A percentile compares a stretch with the other conserved stretches of the same genome.
Evolutionary conservation across 2,329 filamentous ascomycete genomes (phyloP).

Genomic region (Fusarium pseudoanthophilum): DNA sequence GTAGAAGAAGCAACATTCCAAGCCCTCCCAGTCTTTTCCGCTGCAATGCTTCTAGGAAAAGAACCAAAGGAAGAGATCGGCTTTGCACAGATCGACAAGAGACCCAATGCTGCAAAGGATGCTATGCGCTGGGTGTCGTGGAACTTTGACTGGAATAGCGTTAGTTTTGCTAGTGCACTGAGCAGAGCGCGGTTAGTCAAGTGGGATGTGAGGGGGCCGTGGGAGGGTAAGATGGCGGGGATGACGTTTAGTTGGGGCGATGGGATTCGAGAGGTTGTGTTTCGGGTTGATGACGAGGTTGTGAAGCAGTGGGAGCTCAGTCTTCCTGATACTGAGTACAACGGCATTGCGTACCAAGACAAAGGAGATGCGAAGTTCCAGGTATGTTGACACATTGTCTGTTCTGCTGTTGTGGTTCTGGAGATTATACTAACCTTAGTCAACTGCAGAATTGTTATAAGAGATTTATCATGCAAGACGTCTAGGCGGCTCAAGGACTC

Average conservation of each 20-base stretch:
- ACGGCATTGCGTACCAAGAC: background rate
- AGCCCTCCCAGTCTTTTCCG: background rate
- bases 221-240: background rate
- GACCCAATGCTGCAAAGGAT: background rate
- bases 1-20: background rate
- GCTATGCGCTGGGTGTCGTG: background rate
- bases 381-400: background rate
- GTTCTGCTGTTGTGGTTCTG: too few relatives aligned
- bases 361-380: background rate
- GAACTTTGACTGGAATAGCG: background rate
- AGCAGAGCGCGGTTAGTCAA: background rate
- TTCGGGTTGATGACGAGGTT: background rate
- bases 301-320: background rate
- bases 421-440: background rate
- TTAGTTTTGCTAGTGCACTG: background rate
- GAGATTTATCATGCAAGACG: background rate
- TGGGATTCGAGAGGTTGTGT: background rate
- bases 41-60: background rate
- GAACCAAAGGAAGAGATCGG: background rate
- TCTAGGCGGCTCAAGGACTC: background rate
- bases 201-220: background rate
- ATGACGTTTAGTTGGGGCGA: background rate
- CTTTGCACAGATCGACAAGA: background rate
- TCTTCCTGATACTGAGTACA: background rate
- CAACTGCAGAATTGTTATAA: background rate